phyloP scores from a whole-genome alignment of 306 rosid species.

The Biancaea sappan region DNA sequence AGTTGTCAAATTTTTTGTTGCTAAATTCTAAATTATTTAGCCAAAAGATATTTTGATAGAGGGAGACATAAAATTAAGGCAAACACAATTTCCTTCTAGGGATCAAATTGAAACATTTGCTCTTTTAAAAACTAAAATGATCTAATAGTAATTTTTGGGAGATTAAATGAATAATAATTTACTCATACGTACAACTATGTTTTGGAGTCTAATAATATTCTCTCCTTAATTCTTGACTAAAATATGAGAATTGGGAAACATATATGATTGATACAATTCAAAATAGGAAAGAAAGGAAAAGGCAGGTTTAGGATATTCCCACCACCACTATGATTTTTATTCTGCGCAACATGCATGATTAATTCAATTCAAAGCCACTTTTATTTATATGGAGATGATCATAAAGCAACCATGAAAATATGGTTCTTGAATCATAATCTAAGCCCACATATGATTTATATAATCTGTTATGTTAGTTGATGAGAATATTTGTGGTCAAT shows the following conservation, averaged over 20 bases:
- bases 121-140: too few species aligned
- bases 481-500: constrained; percentile 6
- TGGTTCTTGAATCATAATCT: constrained; percentile 15
- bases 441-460: constrained; percentile 6
- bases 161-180: too few species aligned
- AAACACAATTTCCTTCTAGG: too few species aligned
- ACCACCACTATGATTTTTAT: constrained; percentile 6
- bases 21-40: too few species aligned
- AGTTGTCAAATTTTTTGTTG: too few species aligned
- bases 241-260: constrained; percentile 10
- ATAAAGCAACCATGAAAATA: constrained; percentile 8
- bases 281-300: constrained; percentile 11
- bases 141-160: too few species aligned
- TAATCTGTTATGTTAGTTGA: background rate
- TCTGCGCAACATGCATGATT: constrained; percentile 3
- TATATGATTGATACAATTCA: constrained; percentile 4
- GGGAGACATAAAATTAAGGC: too few species aligned
- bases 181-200: too few species aligned
- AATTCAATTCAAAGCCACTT: constrained; percentile 17
- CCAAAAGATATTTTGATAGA: too few species aligned
- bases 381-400: background rate
- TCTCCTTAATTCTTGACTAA: constrained; percentile 9
- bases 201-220: constrained; percentile 25
- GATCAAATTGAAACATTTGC: too few species aligned
- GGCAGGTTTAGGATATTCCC: constrained; percentile 34